phyloP scores from a whole-genome alignment of 768 basidiomycete genomes.

The Trametes cubensis region DNA sequence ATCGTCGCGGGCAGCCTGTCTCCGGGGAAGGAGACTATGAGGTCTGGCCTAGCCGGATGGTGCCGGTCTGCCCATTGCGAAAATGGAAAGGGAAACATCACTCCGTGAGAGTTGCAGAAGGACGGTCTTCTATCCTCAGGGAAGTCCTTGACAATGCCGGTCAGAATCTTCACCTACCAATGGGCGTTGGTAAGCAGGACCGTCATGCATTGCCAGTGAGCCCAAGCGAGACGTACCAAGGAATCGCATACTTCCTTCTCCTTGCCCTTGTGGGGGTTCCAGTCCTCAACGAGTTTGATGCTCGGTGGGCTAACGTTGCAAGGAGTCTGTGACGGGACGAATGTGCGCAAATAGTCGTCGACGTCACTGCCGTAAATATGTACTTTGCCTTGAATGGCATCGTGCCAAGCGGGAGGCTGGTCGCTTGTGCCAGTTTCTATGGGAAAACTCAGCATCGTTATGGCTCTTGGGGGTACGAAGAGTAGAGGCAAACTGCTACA shows the following conservation, averaged over 20 bases:
- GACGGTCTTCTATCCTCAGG: slow-evolving; percentile 1
- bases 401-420: background rate
- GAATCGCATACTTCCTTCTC: background rate
- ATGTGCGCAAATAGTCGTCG: background rate
- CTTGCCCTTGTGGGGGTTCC: background rate
- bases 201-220: background rate
- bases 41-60: background rate
- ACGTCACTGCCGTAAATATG: background rate
- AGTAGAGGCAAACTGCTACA: background rate
- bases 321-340: background rate
- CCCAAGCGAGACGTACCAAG: background rate
- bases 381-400: background rate
- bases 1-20: background rate
- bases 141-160: background rate
- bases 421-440: background rate
- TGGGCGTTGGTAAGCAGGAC: too few species aligned
- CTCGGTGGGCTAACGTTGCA: background rate
- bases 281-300: background rate
- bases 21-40: slow-evolving; percentile 7
- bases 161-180: background rate
- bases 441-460: background rate
- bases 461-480: background rate
- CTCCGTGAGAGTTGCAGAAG: slow-evolving; percentile 14
- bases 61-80: slow-evolving; percentile 2
- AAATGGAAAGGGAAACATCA: slow-evolving; percentile 15